Percentiles rank a stretch among this genome's conserved stretches.
Conservation (phyloP, 768 basidiomycete species). For the Favolaschia claudopus region DNA sequence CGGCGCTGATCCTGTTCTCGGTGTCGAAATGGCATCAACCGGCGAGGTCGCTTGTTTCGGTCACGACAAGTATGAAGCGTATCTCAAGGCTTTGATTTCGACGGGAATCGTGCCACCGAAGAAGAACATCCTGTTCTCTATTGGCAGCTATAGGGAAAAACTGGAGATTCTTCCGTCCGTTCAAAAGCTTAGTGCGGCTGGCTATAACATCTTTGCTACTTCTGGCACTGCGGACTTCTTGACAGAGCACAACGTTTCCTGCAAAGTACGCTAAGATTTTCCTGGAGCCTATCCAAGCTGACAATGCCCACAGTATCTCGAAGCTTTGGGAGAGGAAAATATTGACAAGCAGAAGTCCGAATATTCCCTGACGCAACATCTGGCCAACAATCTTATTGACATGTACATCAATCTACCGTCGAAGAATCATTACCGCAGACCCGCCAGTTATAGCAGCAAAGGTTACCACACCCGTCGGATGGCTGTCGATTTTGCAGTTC, state of each 20-base stretch:
- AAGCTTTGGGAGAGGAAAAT: constrained; percentile 81
- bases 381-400: constrained; percentile 97
- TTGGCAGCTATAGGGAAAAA: constrained; percentile 98
- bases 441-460: constrained; percentile 96
- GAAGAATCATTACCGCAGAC: constrained; percentile 96
- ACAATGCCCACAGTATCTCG: constrained; percentile 71
- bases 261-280: constrained; percentile 68
- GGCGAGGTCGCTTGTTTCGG: constrained; percentile 99
- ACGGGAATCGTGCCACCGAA: constrained; percentile 94
- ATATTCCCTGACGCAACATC: constrained; percentile 95
- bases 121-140: constrained; percentile 97
- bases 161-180: constrained; percentile 94
- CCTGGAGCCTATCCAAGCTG: not conserved
- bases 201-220: constrained; percentile 97
- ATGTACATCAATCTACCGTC: constrained; percentile 99
- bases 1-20: constrained; percentile 96
- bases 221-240: constrained; percentile 98
- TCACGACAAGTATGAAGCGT: constrained; percentile 96
- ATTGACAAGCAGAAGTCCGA: constrained; percentile 90
- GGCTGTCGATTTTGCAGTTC: constrained; percentile 98
- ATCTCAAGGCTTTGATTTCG: constrained; percentile 95
- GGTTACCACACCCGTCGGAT: constrained; percentile 97
- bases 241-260: constrained; percentile 94
- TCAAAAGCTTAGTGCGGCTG: constrained; percentile 91
- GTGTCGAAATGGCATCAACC: constrained; percentile 99